These are phyloP conservation scores for Liquidambar formosana DNA, from an alignment of 164 flowering plant species.

Conservation along the genomic window DNA sequence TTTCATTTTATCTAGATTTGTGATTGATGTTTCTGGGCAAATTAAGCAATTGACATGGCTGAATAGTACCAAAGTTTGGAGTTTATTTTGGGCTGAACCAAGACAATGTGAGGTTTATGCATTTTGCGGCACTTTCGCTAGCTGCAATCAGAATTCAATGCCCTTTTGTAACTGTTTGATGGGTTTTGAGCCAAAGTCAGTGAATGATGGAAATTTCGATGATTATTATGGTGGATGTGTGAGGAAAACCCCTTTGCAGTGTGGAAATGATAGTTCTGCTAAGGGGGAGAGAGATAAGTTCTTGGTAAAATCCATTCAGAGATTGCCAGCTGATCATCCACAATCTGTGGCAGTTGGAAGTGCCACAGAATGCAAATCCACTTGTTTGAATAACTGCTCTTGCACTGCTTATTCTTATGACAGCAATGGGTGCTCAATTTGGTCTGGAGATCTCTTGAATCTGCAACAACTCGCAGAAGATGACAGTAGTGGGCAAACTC, in stretches of 20 bases:
- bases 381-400: no score
- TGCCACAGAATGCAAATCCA: no score
- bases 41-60: slow-evolving; percentile 31
- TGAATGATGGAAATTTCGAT: no score
- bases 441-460: slow-evolving; percentile 34
- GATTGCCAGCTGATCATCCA: slow-evolving; percentile 19
- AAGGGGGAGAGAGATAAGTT: slow-evolving; percentile 22
- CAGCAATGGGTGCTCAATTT: slow-evolving; percentile 25
- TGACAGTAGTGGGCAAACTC: slow-evolving; percentile 17
- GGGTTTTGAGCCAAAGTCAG: slow-evolving; percentile 30
- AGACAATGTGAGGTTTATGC: slow-evolving; percentile 38
- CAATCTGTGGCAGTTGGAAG: slow-evolving; percentile 3
- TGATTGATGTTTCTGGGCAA: slow-evolving; percentile 38
- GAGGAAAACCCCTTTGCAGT: no score
- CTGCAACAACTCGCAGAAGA: no score
- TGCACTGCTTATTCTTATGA: no score
- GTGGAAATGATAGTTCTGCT: slow-evolving; percentile 4
- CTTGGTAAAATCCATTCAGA: slow-evolving; percentile 2
- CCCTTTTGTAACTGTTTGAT: slow-evolving; percentile 36
- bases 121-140: no score
- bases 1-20: slow-evolving; percentile 22
- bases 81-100: slow-evolving; percentile 41
- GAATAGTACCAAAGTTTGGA: slow-evolving; percentile 21
- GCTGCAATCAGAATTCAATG: no score
- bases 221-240: no score